Conservation (phyloP, 108 stramenopile genomes). For the Ochromonas danica region DNA sequence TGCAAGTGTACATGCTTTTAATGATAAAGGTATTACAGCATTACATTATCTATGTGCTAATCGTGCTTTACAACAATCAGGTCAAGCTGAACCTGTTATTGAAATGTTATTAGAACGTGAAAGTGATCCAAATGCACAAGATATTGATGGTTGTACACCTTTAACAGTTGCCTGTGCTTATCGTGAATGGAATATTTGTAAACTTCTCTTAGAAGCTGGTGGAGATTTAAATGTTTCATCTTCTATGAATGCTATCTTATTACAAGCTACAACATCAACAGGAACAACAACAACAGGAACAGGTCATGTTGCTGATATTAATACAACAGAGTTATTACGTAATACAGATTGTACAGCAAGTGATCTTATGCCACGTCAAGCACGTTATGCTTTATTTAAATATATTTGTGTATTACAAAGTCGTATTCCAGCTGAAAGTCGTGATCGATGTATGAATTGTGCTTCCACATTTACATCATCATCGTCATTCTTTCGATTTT, state of each 20-base stretch:
- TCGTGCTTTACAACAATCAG: not conserved
- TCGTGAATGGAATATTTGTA: not conserved
- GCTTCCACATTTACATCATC: not conserved
- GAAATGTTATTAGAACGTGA: not conserved
- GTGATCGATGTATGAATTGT: constrained; percentile 19
- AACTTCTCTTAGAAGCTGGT: not conserved
- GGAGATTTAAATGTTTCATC: not conserved
- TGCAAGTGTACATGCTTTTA: not conserved
- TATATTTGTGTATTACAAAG: not conserved
- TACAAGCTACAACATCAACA: not conserved
- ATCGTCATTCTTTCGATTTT: not conserved
- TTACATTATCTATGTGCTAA: not conserved
- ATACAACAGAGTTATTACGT: not conserved
- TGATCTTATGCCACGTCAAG: not conserved
- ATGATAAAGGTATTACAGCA: not conserved
- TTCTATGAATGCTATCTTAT: not conserved
- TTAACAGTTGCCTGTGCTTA: not conserved
- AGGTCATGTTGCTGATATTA: not conserved
- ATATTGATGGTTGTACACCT: constrained; percentile 2
- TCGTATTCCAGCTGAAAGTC: constrained; percentile 1
- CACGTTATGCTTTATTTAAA: not conserved
- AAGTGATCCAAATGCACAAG: not conserved
- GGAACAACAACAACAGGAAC: not conserved
- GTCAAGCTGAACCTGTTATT: not conserved
- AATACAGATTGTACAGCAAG: constrained; percentile 8